Base-by-base conservation (phyloP, 1,139 yeast species). In the Kluyveromyces marxianus region DNA sequence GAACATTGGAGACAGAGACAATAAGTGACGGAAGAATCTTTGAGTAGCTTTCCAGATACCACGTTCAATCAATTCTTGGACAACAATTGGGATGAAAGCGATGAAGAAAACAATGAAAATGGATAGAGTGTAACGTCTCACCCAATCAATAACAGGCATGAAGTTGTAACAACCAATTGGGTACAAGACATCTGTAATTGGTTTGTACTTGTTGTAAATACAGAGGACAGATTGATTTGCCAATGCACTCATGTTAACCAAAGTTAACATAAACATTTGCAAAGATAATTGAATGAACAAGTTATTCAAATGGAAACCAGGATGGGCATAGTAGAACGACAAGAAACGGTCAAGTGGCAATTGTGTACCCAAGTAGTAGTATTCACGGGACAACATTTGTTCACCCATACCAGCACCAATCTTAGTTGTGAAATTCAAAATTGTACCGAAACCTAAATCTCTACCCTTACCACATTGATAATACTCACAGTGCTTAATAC, bases 361-460 rank as follows among this genome's bases (percentile, higher is more conserved):
- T 70, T 92, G 98, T 51, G 98, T 92, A 59, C 97, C 96, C 68
- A 92, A 75, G 70, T 92, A 92, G 72, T 90, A 92, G 74, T 92
- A 92, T 71, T 92, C 98, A 75, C 98, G 86, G 48, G 97, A 89
- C 65, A 92, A 76, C 94, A 92, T 90, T 72, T 92, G 98, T 72
- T 92, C 98, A 72, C 98, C 98, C 98, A 92, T 92, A 85, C 98
- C 98, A 63, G 97, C 96, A 76, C 98, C 98, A 81, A 92, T 92
- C 77, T 92, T 92, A 51, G 98, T 92, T 34, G 97, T 92, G 81
- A 92, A 92, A 72, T 92, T 92, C 76, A 92, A 80, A 77, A 92
- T 89, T 37, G 98, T 90, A 54, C 97, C 97, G 70, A 92, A 92
- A 73, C 98, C 98, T 74, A 92, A 81, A 83, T 92, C 98, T 82